Percentiles rank a stretch among this genome's conserved stretches.
phyloP scores from a whole-genome alignment of 192 early-diverging fungal genomes.

The Gonapodya prolifera region DNA sequence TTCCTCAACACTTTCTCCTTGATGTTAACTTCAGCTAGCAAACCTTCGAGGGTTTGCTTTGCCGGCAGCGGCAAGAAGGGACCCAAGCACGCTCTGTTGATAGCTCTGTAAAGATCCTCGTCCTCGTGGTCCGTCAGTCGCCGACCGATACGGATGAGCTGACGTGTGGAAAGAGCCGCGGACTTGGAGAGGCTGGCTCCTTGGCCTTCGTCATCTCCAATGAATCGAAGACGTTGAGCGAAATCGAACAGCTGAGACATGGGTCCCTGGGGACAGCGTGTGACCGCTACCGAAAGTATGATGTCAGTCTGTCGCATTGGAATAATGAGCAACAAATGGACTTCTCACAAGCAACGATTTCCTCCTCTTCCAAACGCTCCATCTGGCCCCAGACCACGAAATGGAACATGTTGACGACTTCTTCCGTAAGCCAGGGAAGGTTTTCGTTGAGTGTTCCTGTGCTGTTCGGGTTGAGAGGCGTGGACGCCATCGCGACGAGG shows the following conservation, averaged over 20 bases:
- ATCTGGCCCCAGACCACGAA: constrained; percentile 51
- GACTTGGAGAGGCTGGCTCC: neutral
- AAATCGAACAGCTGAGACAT: neutral
- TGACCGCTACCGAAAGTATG: too few species aligned
- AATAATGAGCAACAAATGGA: neutral
- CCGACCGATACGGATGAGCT: constrained; percentile 57
- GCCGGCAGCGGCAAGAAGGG: constrained; percentile 57
- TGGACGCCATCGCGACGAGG: constrained; percentile 49
- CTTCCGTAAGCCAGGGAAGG: constrained; percentile 14
- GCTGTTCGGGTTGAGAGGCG: constrained; percentile 10
- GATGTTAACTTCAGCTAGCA: constrained; percentile 44
- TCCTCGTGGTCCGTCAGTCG: constrained; percentile 45
- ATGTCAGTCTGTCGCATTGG: neutral
- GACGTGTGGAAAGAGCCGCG: constrained; percentile 18
- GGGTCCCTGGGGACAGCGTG: constrained; percentile 1
- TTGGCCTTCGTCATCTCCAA: neutral
- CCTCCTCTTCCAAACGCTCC: constrained; percentile 21
- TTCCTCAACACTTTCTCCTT: too few species aligned
- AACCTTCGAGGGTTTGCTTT: constrained; percentile 42
- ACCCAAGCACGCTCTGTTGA: constrained; percentile 51
- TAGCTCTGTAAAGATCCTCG: constrained; percentile 43
- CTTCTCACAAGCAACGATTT: constrained; percentile 11
- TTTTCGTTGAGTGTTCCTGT: neutral
- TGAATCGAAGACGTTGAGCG: neutral
- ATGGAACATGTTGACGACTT: constrained; percentile 56